Conservation (phyloP, 2,329 filamentous ascomycete genomes). For the Aspergillus niger region DNA sequence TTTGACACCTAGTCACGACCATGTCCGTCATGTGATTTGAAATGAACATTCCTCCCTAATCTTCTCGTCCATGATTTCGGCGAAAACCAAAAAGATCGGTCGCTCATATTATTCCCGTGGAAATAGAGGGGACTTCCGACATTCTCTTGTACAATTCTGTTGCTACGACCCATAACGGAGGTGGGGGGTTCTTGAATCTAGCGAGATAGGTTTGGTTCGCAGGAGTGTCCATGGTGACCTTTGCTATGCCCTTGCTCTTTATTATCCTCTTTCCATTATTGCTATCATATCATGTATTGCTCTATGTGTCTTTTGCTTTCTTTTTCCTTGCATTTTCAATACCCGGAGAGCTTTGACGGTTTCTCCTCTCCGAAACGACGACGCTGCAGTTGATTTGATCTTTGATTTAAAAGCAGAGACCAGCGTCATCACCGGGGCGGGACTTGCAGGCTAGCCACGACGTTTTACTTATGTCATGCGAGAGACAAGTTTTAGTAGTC, state of each 20-base stretch:
- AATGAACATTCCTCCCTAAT: constrained; percentile 24
- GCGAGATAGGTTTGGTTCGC: constrained; percentile 20
- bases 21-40: constrained; percentile 21
- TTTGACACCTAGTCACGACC: constrained; percentile 18
- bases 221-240: constrained; percentile 10
- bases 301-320: constrained; percentile 11
- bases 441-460: constrained; percentile 24
- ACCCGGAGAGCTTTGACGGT: constrained; percentile 29
- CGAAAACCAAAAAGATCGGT: constrained; percentile 15
- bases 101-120: constrained; percentile 18
- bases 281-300: background rate
- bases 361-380: constrained; percentile 11
- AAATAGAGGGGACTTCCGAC: constrained; percentile 19
- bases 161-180: constrained; percentile 15
- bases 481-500: constrained; percentile 14
- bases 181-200: constrained; percentile 15
- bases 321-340: constrained; percentile 26
- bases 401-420: background rate
- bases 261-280: constrained; percentile 1
- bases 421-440: constrained; percentile 6
- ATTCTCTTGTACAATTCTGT: constrained; percentile 26
- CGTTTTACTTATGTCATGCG: constrained; percentile 19
- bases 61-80: constrained; percentile 28
- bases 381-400: constrained; percentile 1
- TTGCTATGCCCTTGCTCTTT: constrained; percentile 1